Evolutionary conservation across 176 grass and related monocot genomes (phyloP).

Genomic region (Triticum aestivum): DNA sequence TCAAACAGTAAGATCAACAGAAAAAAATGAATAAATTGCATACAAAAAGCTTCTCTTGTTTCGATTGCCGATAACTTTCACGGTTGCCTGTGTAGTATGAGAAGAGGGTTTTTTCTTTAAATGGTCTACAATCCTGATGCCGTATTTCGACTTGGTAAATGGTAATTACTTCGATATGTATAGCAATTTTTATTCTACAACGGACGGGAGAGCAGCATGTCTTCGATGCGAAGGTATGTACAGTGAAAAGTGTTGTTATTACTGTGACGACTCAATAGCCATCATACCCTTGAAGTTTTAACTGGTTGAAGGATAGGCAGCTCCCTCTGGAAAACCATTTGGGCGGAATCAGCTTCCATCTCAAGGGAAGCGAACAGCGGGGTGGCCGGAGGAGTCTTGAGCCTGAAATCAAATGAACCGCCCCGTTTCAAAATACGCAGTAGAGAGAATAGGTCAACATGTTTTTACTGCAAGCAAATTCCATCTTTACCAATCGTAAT

Average conservation of each 20-base stretch:
- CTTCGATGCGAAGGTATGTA: neutral
- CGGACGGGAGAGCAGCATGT: neutral
- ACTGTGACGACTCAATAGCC: neutral
- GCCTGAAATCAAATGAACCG: conserved; percentile 48
- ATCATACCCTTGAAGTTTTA: conserved; percentile 60
- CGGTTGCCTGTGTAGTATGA: neutral
- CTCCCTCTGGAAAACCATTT: conserved; percentile 55
- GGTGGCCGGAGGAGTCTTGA: conserved; percentile 67
- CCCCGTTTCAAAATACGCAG: neutral
- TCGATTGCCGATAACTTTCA: neutral
- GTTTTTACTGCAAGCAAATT: neutral
- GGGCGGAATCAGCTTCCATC: conserved; percentile 54
- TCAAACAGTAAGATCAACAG: neutral
- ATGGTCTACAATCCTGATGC: neutral
- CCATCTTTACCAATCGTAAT: conserved; percentile 53
- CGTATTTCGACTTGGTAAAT: neutral
- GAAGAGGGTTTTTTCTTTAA: neutral
- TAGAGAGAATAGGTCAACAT: neutral
- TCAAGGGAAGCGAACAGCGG: conserved; percentile 71
- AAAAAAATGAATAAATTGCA: neutral
- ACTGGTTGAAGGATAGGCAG: conserved; percentile 53
- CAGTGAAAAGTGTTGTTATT: neutral
- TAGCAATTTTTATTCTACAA: neutral
- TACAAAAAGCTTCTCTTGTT: neutral
- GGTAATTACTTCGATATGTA: neutral